These are phyloP conservation scores for Leucocoprinus leucothites DNA, from an alignment of 768 basidiomycete species.

Conservation along the genomic window DNA sequence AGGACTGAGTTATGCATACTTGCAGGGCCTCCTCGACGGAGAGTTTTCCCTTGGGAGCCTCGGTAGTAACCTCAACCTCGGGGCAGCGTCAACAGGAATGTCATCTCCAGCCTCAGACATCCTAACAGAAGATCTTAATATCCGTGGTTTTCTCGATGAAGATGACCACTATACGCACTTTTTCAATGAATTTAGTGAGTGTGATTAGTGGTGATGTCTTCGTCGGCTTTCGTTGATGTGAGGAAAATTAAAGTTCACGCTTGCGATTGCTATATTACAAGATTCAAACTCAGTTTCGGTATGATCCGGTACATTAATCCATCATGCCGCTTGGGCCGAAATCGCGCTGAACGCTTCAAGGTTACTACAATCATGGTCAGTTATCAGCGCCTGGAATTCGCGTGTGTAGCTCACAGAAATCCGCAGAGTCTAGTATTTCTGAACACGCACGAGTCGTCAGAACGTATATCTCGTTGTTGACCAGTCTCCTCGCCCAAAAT, in stretches of 20 bases:
- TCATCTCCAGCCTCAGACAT: slow-evolving; percentile 99
- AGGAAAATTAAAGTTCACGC: slow-evolving; percentile 51
- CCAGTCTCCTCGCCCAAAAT: slow-evolving; percentile 21
- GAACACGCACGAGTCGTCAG: slow-evolving; percentile 70
- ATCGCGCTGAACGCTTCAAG: slow-evolving; percentile 24
- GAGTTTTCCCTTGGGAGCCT: slow-evolving; percentile 94
- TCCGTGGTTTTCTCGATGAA: background rate
- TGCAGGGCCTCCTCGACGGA: slow-evolving; percentile 94
- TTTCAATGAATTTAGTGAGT: slow-evolving; percentile 28
- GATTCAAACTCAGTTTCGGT: slow-evolving; percentile 53
- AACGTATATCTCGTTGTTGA: slow-evolving; percentile 53
- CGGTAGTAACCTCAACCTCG: slow-evolving; percentile 80
- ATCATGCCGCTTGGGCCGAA: slow-evolving; percentile 10
- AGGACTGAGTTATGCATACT: slow-evolving; percentile 36
- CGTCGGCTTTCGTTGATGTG: slow-evolving; percentile 96
- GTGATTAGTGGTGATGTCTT: slow-evolving; percentile 61
- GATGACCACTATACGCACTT: slow-evolving; percentile 29
- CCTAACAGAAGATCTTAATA: slow-evolving; percentile 30
- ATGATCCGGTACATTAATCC: slow-evolving; percentile 28
- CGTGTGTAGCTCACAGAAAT: background rate
- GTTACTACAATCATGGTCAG: slow-evolving; percentile 28
- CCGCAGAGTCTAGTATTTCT: slow-evolving; percentile 69
- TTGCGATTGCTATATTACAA: slow-evolving; percentile 20
- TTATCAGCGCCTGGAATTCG: background rate
- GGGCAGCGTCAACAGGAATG: slow-evolving; percentile 57